phyloP scores from a whole-genome alignment of 2,329 filamentous ascomycete species.

The Leptodontidium sp. region DNA sequence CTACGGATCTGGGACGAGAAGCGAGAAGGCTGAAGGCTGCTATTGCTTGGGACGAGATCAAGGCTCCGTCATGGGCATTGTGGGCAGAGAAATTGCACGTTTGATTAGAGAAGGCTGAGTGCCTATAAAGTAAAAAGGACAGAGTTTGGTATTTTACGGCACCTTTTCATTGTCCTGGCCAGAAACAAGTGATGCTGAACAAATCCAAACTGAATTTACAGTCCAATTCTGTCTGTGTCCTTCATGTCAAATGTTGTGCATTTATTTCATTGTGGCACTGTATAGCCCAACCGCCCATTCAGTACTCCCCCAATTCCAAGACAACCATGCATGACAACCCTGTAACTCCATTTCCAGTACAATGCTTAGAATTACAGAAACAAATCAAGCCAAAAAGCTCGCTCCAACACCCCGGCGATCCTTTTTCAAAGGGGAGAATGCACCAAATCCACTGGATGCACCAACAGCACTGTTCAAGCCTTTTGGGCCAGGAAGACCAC shows the following conservation, averaged over 20 bases:
- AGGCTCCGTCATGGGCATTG: too few species aligned
- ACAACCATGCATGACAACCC: slow-evolving; percentile 4
- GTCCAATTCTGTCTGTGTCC: not conserved
- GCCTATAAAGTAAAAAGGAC: too few species aligned
- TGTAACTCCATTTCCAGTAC: slow-evolving; percentile 3
- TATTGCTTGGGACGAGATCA: too few species aligned
- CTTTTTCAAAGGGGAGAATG: slow-evolving; percentile 78
- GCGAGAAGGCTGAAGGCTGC: too few species aligned
- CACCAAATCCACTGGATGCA: slow-evolving; percentile 55
- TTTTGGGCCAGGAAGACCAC: slow-evolving; percentile 42
- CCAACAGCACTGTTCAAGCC: slow-evolving; percentile 39
- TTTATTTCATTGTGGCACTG: not conserved
- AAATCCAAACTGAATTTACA: not conserved
- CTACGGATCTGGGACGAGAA: not conserved
- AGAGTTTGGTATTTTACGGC: too few species aligned
- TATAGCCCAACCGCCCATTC: not conserved
- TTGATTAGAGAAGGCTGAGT: too few species aligned
- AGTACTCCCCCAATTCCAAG: slow-evolving; percentile 14
- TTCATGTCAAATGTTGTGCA: not conserved
- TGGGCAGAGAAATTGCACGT: too few species aligned
- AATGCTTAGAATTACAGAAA: not conserved
- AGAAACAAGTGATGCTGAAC: too few species aligned
- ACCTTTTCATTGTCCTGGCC: too few species aligned
- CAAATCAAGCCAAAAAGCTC: slow-evolving; percentile 57
- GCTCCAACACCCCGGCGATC: slow-evolving; percentile 69